Evolutionary conservation across 148 eudicot species (phyloP).

Genomic region (Rhododendron henanense): DNA sequence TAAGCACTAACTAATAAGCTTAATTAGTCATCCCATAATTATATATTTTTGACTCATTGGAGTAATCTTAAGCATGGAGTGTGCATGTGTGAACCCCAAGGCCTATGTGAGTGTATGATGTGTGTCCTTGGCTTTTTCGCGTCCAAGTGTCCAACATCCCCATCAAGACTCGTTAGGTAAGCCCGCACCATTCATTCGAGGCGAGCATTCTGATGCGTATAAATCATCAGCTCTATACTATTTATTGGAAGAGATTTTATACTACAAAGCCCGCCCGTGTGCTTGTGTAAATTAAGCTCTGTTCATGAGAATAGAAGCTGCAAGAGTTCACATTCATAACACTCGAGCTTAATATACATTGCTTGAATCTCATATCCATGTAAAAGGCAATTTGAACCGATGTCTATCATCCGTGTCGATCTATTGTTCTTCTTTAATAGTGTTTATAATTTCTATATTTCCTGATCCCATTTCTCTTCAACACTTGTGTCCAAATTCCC

Average conservation of each 20-base stretch:
- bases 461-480: background rate
- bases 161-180: background rate
- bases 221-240: background rate
- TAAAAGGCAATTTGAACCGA: background rate
- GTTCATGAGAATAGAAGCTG: too few relatives aligned
- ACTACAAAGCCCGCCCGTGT: background rate
- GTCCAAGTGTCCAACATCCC: background rate
- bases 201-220: too few relatives aligned
- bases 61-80: background rate
- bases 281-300: background rate
- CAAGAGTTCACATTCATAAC: too few relatives aligned
- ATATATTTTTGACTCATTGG: background rate
- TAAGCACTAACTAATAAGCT: background rate
- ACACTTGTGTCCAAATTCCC: background rate
- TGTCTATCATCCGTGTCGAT: too few relatives aligned
- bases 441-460: too few relatives aligned
- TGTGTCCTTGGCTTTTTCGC: background rate
- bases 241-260: background rate
- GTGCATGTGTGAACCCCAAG: background rate
- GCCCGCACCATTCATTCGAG: background rate
- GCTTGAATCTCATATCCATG: background rate
- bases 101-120: too few relatives aligned
- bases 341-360: background rate
- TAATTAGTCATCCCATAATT: background rate
- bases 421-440: too few relatives aligned